Evolutionary conservation across 2,329 filamentous ascomycete genomes (phyloP).

Genomic region (Diaporthe batatas): DNA sequence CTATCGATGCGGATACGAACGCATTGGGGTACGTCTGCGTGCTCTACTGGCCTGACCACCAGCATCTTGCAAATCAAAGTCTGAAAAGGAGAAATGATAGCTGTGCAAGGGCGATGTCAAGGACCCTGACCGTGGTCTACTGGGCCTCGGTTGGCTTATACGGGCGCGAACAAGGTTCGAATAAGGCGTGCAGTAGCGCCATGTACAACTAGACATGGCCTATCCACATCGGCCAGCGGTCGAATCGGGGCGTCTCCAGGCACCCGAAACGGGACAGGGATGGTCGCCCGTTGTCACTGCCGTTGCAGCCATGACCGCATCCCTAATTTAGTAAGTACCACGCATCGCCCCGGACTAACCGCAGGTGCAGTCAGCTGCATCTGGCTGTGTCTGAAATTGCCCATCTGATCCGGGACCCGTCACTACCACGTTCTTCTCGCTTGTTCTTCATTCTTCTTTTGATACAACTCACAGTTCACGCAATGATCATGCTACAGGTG

Average conservation of each 20-base stretch:
- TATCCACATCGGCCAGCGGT: background rate
- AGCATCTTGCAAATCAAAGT: background rate
- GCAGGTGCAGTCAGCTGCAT: background rate
- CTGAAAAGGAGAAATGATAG: background rate
- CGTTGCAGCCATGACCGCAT: background rate
- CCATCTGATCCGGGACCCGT: background rate
- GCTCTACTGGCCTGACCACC: background rate
- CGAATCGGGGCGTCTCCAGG: slow-evolving; percentile 26
- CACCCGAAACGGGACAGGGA: slow-evolving; percentile 17
- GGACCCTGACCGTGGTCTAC: too few species aligned
- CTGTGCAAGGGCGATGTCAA: too few species aligned
- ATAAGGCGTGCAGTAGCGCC: slow-evolving; percentile 6
- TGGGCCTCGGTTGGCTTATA: too few species aligned
- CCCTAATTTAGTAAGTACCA: too few species aligned
- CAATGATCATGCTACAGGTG: background rate
- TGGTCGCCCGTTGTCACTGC: background rate
- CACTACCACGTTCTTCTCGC: background rate
- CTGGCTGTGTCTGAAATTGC: background rate
- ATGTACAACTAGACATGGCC: too few species aligned
- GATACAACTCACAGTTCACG: background rate
- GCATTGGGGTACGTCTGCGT: background rate
- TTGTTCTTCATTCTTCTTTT: background rate
- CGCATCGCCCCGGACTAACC: too few species aligned
- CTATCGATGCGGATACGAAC: background rate
- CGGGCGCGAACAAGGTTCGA: background rate